Percentiles rank a stretch among this genome's conserved stretches.
phyloP scores from a whole-genome alignment of 1,284 basidiomycete species.

The Tremellales sp. region DNA sequence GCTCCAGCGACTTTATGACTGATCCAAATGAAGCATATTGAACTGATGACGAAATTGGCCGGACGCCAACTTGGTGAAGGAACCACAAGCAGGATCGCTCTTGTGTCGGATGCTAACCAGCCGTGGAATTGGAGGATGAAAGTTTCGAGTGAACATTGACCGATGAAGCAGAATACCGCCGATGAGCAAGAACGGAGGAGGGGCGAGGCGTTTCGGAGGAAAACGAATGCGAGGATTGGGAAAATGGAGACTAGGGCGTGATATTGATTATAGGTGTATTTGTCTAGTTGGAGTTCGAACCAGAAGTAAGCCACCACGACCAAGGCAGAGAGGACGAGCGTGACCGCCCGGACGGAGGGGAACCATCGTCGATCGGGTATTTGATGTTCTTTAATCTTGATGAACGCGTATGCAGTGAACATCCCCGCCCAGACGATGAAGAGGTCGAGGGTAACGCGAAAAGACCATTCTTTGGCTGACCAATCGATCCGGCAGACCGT shows the following conservation, averaged over 20 bases:
- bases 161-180: conserved; percentile 70
- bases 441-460: conserved; percentile 79
- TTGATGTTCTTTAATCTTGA: conserved; percentile 69
- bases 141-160: conserved; percentile 75
- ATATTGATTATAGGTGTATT: conserved; percentile 78
- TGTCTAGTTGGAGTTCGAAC: conserved; percentile 72
- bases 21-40: conserved; percentile 71
- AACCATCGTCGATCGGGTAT: conserved; percentile 67
- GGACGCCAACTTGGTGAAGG: conserved; percentile 68
- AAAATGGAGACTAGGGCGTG: conserved; percentile 79
- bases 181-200: conserved; percentile 66
- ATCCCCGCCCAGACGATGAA: conserved; percentile 85
- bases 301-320: conserved; percentile 70
- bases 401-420: conserved; percentile 66
- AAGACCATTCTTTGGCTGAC: conserved; percentile 79
- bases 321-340: conserved; percentile 55
- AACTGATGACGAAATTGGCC: conserved; percentile 70
- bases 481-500: conserved; percentile 68
- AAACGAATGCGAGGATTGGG: conserved; percentile 69
- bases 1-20: conserved; percentile 71
- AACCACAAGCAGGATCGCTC: conserved; percentile 72
- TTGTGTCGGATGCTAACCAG: conserved; percentile 82
- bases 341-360: conserved; percentile 55
- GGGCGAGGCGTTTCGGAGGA: conserved; percentile 69
- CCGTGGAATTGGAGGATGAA: conserved; percentile 87